phyloP scores from a whole-genome alignment of 345 rosid species.

The Clausena lansium region DNA sequence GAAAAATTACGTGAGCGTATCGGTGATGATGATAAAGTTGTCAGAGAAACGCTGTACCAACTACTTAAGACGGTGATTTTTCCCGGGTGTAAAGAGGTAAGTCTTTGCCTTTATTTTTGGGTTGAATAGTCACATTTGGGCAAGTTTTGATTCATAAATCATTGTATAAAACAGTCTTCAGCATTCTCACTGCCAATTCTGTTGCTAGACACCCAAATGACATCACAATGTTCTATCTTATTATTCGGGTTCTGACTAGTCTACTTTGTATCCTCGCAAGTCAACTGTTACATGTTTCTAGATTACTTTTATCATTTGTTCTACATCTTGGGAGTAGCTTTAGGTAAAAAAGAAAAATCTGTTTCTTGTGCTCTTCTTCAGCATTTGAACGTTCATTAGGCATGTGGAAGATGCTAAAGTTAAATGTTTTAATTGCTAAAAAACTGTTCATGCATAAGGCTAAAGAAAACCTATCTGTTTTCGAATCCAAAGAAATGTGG shows the following conservation, averaged over 20 bases:
- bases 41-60: conserved; percentile 58
- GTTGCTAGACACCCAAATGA: background rate
- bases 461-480: background rate
- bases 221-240: background rate
- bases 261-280: background rate
- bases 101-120: conserved; percentile 7
- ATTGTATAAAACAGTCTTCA: background rate
- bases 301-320: background rate
- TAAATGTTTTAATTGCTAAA: background rate
- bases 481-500: background rate
- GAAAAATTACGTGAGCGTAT: conserved; percentile 70
- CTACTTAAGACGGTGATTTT: conserved; percentile 60
- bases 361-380: background rate
- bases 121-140: background rate
- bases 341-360: background rate
- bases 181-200: background rate
- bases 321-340: background rate
- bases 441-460: background rate
- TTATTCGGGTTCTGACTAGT: background rate
- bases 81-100: conserved; percentile 75
- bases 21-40: conserved; percentile 61
- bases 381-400: background rate
- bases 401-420: background rate
- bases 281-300: background rate
- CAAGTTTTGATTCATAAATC: background rate